Conservation (phyloP, 1,284 basidiomycete genomes). For the Naganishia sp. region DNA sequence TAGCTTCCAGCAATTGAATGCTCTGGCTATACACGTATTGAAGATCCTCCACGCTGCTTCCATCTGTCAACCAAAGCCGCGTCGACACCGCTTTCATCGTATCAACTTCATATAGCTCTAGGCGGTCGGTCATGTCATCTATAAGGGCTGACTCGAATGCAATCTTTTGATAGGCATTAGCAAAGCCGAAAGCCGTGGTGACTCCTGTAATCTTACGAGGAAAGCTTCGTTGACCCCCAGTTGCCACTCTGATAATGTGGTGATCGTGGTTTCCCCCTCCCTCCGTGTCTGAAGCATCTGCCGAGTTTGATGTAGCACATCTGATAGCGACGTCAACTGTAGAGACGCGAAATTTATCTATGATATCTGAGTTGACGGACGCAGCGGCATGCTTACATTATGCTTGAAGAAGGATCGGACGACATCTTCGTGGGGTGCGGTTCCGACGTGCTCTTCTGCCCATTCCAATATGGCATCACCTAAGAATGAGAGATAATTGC, state of each 20-base stretch:
- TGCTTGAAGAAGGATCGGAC: conserved; percentile 82
- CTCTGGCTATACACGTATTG: conserved; percentile 73
- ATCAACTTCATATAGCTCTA: conserved; percentile 73
- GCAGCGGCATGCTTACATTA: conserved; percentile 55
- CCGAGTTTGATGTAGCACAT: conserved; percentile 36
- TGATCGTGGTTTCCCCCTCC: conserved; percentile 34
- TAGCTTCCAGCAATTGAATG: conserved; percentile 56
- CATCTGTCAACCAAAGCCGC: conserved; percentile 80
- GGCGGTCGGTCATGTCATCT: conserved; percentile 70
- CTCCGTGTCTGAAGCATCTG: conserved; percentile 49
- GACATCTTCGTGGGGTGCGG: conserved; percentile 67
- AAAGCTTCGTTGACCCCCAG: conserved; percentile 71
- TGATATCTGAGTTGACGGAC: not conserved
- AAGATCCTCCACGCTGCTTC: conserved; percentile 67
- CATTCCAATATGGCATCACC: conserved; percentile 50
- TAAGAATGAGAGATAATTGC: conserved; percentile 45
- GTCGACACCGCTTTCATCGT: conserved; percentile 60
- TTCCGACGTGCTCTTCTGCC: conserved; percentile 40
- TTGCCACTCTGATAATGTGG: conserved; percentile 58
- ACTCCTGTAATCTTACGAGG: conserved; percentile 50
- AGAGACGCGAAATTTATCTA: not conserved
- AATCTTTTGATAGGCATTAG: conserved; percentile 57
- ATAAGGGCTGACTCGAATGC: conserved; percentile 68
- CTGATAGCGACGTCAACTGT: conserved; percentile 37
- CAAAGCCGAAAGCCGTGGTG: conserved; percentile 55